Conservation (phyloP, 345 rosid species). For the Conringia planisiliqua region DNA sequence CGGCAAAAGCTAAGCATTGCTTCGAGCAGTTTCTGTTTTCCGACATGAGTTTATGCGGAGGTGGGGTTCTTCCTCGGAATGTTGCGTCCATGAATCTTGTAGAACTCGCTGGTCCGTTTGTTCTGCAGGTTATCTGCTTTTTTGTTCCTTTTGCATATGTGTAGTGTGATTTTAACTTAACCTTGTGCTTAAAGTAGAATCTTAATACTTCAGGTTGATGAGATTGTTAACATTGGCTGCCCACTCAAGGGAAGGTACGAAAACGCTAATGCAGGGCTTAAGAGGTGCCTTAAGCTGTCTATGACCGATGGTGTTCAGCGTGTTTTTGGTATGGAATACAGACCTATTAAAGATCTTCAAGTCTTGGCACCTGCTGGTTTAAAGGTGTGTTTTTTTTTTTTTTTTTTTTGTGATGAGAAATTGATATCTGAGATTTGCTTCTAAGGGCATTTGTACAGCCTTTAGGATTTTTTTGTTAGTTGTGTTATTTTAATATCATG, state of each 20-base stretch:
- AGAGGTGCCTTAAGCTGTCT: conserved; percentile 88
- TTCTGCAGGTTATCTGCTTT: conserved; percentile 61
- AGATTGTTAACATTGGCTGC: conserved; percentile 74
- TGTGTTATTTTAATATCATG: not conserved
- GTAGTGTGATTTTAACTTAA: not conserved
- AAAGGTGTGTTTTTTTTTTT: conserved; percentile 47
- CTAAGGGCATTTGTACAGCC: not conserved
- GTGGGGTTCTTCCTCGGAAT: conserved; percentile 71
- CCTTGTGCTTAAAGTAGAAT: not conserved
- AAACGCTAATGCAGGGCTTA: conserved; percentile 60
- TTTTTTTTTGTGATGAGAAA: not conserved
- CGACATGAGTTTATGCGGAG: conserved; percentile 75
- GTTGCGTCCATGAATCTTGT: conserved; percentile 64
- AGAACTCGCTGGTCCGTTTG: conserved; percentile 81
- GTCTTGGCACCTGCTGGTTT: conserved; percentile 75
- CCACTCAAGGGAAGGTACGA: conserved; percentile 76
- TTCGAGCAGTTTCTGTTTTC: conserved; percentile 70
- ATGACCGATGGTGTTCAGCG: conserved; percentile 95
- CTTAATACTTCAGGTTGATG: conserved; percentile 67
- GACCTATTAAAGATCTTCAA: conserved; percentile 83
- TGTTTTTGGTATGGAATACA: conserved; percentile 86
- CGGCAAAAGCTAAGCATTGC: conserved; percentile 71
- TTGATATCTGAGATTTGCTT: not conserved
- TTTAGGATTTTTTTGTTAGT: not conserved
- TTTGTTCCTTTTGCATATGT: not conserved